Percentiles rank a stretch among this genome's conserved stretches.
phyloP scores from a whole-genome alignment of 2,329 filamentous ascomycete species.

The Malbranchea zuffiana region DNA sequence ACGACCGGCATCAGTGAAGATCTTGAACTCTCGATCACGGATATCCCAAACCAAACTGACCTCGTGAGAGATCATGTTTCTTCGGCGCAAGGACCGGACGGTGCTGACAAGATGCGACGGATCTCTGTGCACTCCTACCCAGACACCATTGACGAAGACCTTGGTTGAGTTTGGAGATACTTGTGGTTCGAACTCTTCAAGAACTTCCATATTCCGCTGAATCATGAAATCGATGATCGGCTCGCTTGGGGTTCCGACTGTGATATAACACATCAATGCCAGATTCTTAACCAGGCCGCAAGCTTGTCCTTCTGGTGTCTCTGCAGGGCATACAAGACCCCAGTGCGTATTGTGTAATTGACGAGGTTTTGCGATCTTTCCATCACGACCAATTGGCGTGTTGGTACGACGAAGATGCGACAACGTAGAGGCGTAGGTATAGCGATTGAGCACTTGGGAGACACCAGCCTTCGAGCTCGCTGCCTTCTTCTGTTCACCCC shows the following conservation, averaged over 20 bases:
- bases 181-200: constrained; percentile 86
- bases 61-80: constrained; percentile 76
- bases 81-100: constrained; percentile 65
- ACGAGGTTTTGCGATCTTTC: constrained; percentile 93
- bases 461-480: constrained; percentile 91
- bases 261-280: constrained; percentile 96
- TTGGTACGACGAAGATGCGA: constrained; percentile 97
- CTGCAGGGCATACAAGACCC: constrained; percentile 92
- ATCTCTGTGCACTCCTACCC: constrained; percentile 91
- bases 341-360: constrained; percentile 98
- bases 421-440: constrained; percentile 90
- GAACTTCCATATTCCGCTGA: constrained; percentile 84
- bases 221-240: constrained; percentile 94
- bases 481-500: constrained; percentile 99
- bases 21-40: constrained; percentile 93
- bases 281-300: constrained; percentile 97
- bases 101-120: constrained; percentile 72
- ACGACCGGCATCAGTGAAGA: constrained; percentile 92
- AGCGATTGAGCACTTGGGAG: constrained; percentile 93
- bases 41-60: constrained; percentile 94
- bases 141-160: constrained; percentile 94
- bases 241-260: constrained; percentile 80
- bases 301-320: constrained; percentile 95
- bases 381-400: constrained; percentile 92
- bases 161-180: constrained; percentile 88